A percentile compares a stretch with the other conserved stretches of the same genome.
Evolutionary conservation across 371 early-diverging fungal species (phyloP).

Genomic region (Basidiobolus meristosporus): DNA sequence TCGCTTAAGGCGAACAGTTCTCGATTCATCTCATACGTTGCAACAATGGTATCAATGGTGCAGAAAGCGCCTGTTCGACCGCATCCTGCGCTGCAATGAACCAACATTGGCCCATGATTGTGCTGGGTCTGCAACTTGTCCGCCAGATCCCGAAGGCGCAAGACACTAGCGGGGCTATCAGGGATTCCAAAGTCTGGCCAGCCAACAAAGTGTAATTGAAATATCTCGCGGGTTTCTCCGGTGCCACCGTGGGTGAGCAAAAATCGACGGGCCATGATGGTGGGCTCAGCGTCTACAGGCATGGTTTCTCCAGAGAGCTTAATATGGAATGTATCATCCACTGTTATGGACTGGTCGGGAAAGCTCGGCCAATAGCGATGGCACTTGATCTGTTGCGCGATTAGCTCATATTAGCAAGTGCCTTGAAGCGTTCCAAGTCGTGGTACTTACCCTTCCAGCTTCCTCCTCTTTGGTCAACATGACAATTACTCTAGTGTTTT

Average conservation of each 20-base stretch:
- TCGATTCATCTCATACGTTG: slow-evolving; percentile 8
- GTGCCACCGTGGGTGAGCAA: too few species aligned
- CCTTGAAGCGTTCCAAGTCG: too few species aligned
- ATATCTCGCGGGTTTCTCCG: slow-evolving; percentile 18
- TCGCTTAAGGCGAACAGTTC: slow-evolving; percentile 6
- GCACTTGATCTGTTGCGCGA: too few species aligned
- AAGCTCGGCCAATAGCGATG: slow-evolving; percentile 55
- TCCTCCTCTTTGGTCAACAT: slow-evolving; percentile 82
- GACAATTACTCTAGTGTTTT: slow-evolving; percentile 48
- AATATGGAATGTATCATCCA: too few species aligned
- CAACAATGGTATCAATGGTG: slow-evolving; percentile 46
- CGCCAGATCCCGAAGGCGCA: slow-evolving; percentile 36
- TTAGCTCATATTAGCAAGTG: too few species aligned
- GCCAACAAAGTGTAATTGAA: slow-evolving; percentile 62
- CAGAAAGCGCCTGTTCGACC: slow-evolving; percentile 93
- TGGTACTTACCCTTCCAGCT: slow-evolving; percentile 39
- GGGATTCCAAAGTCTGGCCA: slow-evolving; percentile 86
- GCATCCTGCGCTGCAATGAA: slow-evolving; percentile 95
- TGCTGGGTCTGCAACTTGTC: slow-evolving; percentile 16
- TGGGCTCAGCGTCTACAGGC: too few species aligned
- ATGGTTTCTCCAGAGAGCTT: too few species aligned
- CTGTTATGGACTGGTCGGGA: too few species aligned
- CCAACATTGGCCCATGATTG: slow-evolving; percentile 24
- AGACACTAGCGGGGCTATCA: slow-evolving; percentile 29
- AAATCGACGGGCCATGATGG: too few species aligned